Evolutionary conservation across 2,329 filamentous ascomycete species (phyloP), one percentile per base, ranked within the genome.

Genomic region (Phialocephala subalpina): DNA sequence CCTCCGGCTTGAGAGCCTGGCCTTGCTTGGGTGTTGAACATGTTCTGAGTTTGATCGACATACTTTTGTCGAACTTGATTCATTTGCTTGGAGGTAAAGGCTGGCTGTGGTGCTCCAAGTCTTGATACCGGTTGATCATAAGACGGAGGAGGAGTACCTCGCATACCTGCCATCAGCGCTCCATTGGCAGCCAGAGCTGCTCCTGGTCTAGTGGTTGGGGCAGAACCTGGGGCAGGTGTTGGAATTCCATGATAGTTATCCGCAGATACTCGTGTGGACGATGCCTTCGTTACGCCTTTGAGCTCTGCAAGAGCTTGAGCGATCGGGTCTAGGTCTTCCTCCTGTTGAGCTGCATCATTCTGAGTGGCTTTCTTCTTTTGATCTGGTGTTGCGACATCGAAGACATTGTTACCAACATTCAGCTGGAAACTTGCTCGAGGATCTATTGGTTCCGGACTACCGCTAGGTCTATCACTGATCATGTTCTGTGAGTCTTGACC

Each of bases 361-460:
- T 73, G 74, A 69, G 75, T 70, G 5, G 75, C 75, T 49, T 83
- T 82, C 52, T 78, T 83, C 69, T 84, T 84, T 70, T 84, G 86
- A 66, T 95, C 92, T 0, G 93, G 90, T 9, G 91, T 91, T 14
- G 92, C 91, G 11, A 99, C 95, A 64, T 97, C 90, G 74, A 99
- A 97, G 12, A 99, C 93, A 73, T 99, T 99, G 73, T 97, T 93
- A 8, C 96, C 96, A 62, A 99, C 88, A 74, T 97, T 97, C 33
- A 99, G 84, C 67, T 97, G 95, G 73, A 98, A 90, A 77, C 92
- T 97, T 45, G 95, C 94, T 68, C 96, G 90, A 63, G 95, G 94
- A 75, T 97, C 96, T 42, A 96, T 94, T 1, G 92, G 92, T 61
- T 97, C 93, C 3, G 93, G 93, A 73, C 93, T 97, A 61, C 82